phyloP scores from a whole-genome alignment of 2,329 filamentous ascomycete genomes.

The Exophiala spinifera region DNA sequence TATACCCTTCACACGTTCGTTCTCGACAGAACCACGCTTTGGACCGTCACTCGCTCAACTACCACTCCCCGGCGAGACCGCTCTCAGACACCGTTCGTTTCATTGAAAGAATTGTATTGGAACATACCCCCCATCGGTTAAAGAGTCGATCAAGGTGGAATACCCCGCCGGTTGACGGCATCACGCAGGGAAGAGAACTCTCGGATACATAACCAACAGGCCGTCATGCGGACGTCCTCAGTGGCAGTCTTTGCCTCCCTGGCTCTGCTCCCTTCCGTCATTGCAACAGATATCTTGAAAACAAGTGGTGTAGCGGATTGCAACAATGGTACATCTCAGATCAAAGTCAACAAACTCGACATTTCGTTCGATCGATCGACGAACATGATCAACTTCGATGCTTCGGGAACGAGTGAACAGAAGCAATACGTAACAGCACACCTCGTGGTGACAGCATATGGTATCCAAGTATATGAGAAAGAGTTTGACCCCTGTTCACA shows the following conservation, averaged over 20 bases:
- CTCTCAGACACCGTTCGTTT: neutral
- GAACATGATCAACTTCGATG: constrained; percentile 73
- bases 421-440: constrained; percentile 76
- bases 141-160: too few species aligned
- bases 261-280: constrained; percentile 37
- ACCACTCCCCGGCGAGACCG: neutral
- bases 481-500: constrained; percentile 77
- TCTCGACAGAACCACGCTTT: constrained; percentile 4
- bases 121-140: too few species aligned
- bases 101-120: neutral
- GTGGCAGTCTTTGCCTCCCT: constrained; percentile 18
- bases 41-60: constrained; percentile 14
- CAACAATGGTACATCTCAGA: constrained; percentile 48
- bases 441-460: constrained; percentile 79
- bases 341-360: constrained; percentile 71
- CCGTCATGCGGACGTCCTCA: constrained; percentile 20
- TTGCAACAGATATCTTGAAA: constrained; percentile 69
- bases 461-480: constrained; percentile 72
- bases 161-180: constrained; percentile 4
- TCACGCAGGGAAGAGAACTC: too few species aligned
- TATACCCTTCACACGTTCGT: constrained; percentile 13
- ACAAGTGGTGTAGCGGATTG: constrained; percentile 81
- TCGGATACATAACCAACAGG: constrained; percentile 4
- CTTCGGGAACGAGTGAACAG: constrained; percentile 70
- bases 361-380: constrained; percentile 75